Percentiles rank a stretch among this genome's conserved stretches.
These are phyloP conservation scores for Pilatotrama ljubarskyi DNA, from an alignment of 768 basidiomycete species.

Conservation along the genomic window DNA sequence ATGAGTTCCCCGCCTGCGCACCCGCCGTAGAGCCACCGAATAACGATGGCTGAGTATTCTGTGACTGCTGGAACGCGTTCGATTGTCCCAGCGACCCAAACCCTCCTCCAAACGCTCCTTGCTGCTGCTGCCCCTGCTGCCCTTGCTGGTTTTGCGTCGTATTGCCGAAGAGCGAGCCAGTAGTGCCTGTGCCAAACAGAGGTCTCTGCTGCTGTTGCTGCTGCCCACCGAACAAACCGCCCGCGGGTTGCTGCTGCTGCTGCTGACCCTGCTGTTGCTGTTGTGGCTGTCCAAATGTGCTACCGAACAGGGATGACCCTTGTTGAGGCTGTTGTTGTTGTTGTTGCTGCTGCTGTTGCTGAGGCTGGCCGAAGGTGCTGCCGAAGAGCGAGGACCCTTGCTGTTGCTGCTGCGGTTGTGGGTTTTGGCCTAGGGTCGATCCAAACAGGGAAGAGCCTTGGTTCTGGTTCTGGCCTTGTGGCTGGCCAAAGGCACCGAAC, in stretches of 20 bases:
- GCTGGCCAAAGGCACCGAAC: conserved; percentile 21
- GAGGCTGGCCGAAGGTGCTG: conserved; percentile 25
- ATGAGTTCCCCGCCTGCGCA: conserved; percentile 3
- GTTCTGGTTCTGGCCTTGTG: conserved; percentile 4
- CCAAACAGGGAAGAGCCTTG: conserved; percentile 15
- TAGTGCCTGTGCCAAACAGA: conserved; percentile 12
- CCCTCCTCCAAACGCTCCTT: conserved; percentile 13
- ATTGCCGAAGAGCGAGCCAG: conserved; percentile 38
- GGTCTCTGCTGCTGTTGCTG: conserved; percentile 38
- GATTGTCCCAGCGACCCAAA: neutral
- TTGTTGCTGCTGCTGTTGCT: conserved; percentile 27
- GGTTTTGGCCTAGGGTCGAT: conserved; percentile 20
- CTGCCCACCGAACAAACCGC: conserved; percentile 27
- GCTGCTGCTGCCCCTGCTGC: conserved; percentile 31
- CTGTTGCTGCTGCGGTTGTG: conserved; percentile 27
- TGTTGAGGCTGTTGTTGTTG: conserved; percentile 30
- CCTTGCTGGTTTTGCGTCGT: conserved; percentile 23
- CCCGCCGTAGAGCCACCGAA: conserved; percentile 13
- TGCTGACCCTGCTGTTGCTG: conserved; percentile 29
- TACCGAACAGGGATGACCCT: conserved; percentile 22
- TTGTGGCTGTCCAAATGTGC: conserved; percentile 27
- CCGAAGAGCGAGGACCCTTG: conserved; percentile 25
- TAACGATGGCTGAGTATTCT: conserved; percentile 12
- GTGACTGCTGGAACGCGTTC: conserved; percentile 4
- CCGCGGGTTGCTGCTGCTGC: neutral